Evolutionary conservation across 177 flowering plant genomes (phyloP), one percentile per base, ranked within the genome.

Genomic region (Vitis hybrid): DNA sequence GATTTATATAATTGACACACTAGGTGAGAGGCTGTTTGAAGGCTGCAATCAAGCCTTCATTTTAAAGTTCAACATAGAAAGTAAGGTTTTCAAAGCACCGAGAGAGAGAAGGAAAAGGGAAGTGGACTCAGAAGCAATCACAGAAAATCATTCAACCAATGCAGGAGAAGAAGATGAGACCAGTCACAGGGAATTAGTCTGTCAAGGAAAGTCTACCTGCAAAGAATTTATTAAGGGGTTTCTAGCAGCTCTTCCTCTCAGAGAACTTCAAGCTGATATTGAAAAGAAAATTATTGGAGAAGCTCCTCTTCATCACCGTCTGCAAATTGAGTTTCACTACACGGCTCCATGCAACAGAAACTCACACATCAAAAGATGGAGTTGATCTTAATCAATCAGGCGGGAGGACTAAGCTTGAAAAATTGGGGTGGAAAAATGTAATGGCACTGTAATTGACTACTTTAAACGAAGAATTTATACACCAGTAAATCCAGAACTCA

Each of bases 321-420:
- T 79, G 66, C 79, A 79, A 54, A 79, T 79, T 19, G 79, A 79
- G 50, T 79, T 76, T 63, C 81, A 79, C 20, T 69, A 65, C 61
- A 71, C 75, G 4, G 54, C 70, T 26, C 60, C 63, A 12, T 19
- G 50, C 61, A 65, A 22, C 20, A 59, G 59, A 52, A 48, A 22
- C n/a, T 29, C 71, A 48, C 13, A 20, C 26, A 2, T 45, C 50
- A n/a, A 50, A 14, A 13, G 19, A 65, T 1, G 59, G 29, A 19
- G 39, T 11, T 31, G 48, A 68, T 29, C n/a, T 51, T 56, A 18
- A 58, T 53, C 5, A 2, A 12, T 53, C 56, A 53, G 56, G 56
- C n/a, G 3, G 56, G 9, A 7, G 56, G 5, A 16, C 15, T 53
- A 53, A 53, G 56, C 56, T 53, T 53, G 56, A 14, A 16, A 15